Base-by-base conservation (phyloP, 2,329 filamentous ascomycete genomes). In the Alternaria arborescens region DNA sequence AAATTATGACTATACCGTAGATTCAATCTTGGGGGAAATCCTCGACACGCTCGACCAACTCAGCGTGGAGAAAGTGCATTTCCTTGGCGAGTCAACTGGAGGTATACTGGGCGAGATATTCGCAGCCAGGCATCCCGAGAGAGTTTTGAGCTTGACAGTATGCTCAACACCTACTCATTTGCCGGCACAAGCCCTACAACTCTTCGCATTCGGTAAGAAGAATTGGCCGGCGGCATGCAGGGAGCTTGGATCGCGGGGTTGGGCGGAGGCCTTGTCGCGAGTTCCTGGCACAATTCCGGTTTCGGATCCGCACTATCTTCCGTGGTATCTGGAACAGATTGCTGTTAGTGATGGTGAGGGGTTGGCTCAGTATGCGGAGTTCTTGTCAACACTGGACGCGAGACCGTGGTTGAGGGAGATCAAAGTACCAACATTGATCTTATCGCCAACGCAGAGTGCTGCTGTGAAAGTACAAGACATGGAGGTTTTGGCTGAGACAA, bases 31-130 rank as follows among this genome's bases (percentile, higher is more conserved):
- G 6, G 65, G 51, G 2, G 77, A 78, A 41, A 70, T 78, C 11
- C 42, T 77, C 2, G 76, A 79, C 52, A 78, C 74, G 14, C 58
- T 79, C 8, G 74, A 79, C 55, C 71, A 76, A 42, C 58, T 78
- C 8, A 67, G 65, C 1, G 44, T 78, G 2, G 34, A 69, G 16
- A 74, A 71, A 32, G 69, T 76, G 5, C 77, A 79, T 55, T 78
- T 77, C 54, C 62, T 79, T 5, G 74, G 77, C 4, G 77, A 79
- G 44, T 72, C 67, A 14, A 79, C 77, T 1, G 67, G 70, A 0
- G 77, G 77, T 0, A 78, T 78, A 62, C 44, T 78, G 24, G 76
- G 74, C 6, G 71, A 76, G 54, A 69, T 74, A 12, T 60, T 79
- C n/a, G 77, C 75, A 10, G 76, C 74, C 0, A 66, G 58, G 59